Conservation (phyloP, 2,329 filamentous ascomycete species). For the Microcera coccophila region DNA sequence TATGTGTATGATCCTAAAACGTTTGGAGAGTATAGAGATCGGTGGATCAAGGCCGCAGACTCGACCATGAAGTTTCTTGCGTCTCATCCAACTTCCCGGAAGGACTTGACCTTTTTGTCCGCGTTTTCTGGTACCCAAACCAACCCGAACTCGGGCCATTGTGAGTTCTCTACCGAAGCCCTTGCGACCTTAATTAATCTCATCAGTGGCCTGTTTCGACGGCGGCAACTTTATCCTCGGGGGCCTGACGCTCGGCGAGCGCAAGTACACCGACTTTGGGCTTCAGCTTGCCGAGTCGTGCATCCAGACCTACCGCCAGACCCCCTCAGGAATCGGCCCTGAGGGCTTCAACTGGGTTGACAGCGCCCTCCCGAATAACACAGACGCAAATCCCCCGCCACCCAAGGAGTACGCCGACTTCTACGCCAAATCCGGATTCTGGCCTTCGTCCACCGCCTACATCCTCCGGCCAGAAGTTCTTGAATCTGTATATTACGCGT, state of each 20-base stretch:
- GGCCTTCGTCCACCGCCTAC: constrained; percentile 59
- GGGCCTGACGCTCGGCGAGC: constrained; percentile 62
- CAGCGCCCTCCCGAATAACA: constrained; percentile 30
- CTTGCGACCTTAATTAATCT: constrained; percentile 19
- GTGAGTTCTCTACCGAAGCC: constrained; percentile 32
- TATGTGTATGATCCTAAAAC: constrained; percentile 69
- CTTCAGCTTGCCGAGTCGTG: constrained; percentile 68
- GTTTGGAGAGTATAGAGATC: constrained; percentile 64
- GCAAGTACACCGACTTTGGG: constrained; percentile 70
- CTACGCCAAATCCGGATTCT: constrained; percentile 67
- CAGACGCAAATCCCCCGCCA: constrained; percentile 38
- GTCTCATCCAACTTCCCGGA: constrained; percentile 61
- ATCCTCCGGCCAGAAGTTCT: constrained; percentile 75
- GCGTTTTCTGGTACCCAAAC: constrained; percentile 48
- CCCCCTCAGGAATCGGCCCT: constrained; percentile 71
- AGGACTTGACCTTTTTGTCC: constrained; percentile 70
- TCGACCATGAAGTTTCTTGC: constrained; percentile 69
- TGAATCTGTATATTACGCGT: constrained; percentile 84
- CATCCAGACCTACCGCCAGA: constrained; percentile 66
- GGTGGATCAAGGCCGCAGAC: constrained; percentile 72
- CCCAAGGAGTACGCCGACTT: constrained; percentile 52
- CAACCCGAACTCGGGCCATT: constrained; percentile 46
- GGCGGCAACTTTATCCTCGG: constrained; percentile 84
- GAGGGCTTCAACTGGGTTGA: constrained; percentile 65
- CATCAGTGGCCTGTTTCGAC: constrained; percentile 70